These are phyloP conservation scores for Colletotrichum phormii DNA, from an alignment of 2,329 filamentous ascomycete species.

Conservation along the genomic window DNA sequence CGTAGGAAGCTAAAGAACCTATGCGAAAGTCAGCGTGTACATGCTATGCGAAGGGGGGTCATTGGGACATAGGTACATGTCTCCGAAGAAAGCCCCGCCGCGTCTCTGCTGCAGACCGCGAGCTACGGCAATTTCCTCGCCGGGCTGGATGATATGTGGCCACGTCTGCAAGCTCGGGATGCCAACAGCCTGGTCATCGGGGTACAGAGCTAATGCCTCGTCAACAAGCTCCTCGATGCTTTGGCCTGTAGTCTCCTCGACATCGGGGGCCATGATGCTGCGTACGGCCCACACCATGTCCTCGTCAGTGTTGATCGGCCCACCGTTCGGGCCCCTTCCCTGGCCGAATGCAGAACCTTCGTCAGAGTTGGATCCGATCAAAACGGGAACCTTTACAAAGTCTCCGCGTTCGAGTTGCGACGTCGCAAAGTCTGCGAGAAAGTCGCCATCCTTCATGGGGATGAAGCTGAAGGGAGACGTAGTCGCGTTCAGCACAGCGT, in stretches of 20 bases:
- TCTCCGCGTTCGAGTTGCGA: conserved; percentile 45
- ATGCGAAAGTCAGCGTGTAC: conserved; percentile 20
- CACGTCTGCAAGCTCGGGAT: conserved; percentile 48
- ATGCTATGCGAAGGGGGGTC: neutral
- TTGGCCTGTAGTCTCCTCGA: conserved; percentile 39
- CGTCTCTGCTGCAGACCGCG: conserved; percentile 47
- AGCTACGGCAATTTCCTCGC: conserved; percentile 40
- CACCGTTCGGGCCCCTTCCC: conserved; percentile 36
- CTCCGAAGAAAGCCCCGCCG: conserved; percentile 44
- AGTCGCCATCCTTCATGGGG: conserved; percentile 50
- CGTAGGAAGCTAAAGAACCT: conserved; percentile 42
- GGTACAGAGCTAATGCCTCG: conserved; percentile 43
- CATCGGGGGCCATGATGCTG: conserved; percentile 30
- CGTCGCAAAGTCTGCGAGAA: conserved; percentile 46
- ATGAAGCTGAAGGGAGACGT: conserved; percentile 14
- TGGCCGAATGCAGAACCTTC: conserved; percentile 43
- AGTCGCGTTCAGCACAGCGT: conserved; percentile 37
- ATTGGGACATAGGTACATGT: conserved; percentile 13
- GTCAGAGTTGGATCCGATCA: conserved; percentile 50
- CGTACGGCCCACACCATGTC: conserved; percentile 41
- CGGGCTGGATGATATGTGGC: conserved; percentile 45
- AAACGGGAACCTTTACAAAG: conserved; percentile 49
- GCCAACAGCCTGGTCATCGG: conserved; percentile 47
- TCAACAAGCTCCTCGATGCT: conserved; percentile 39
- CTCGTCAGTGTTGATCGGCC: conserved; percentile 43